Evolutionary conservation across 768 basidiomycete genomes (phyloP).

Genomic region (Polyporus arcularius): DNA sequence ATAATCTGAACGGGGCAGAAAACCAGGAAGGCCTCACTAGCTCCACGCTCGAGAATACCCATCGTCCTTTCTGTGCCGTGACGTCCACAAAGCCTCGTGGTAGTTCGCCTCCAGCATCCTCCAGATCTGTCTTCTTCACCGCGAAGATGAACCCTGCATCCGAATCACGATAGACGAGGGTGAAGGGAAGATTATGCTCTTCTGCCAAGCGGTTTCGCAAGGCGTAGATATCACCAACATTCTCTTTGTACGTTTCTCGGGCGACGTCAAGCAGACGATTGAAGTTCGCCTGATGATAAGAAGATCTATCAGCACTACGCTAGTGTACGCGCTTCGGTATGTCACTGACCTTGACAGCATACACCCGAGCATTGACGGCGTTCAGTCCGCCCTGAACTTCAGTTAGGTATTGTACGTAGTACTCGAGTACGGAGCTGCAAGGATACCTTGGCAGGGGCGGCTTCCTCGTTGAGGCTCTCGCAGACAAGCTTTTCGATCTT

Average conservation of each 20-base stretch:
- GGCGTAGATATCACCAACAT: slow-evolving; percentile 82
- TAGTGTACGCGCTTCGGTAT: no score
- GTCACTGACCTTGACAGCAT: slow-evolving; percentile 56
- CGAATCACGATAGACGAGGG: slow-evolving; percentile 67
- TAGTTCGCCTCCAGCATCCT: slow-evolving; percentile 42
- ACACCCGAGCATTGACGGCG: slow-evolving; percentile 79
- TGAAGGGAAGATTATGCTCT: slow-evolving; percentile 63
- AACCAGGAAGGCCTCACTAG: slow-evolving; percentile 49
- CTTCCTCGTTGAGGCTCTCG: slow-evolving; percentile 73
- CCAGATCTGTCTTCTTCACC: slow-evolving; percentile 67
- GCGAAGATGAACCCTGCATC: slow-evolving; percentile 65
- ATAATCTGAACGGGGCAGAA: neutral
- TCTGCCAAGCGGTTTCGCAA: slow-evolving; percentile 61
- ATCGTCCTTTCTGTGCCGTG: slow-evolving; percentile 64
- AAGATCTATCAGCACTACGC: neutral
- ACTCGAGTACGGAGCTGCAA: neutral
- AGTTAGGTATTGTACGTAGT: neutral
- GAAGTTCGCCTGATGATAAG: slow-evolving; percentile 57
- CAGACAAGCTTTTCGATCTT: slow-evolving; percentile 62
- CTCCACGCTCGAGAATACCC: slow-evolving; percentile 78
- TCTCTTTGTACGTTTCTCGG: slow-evolving; percentile 92
- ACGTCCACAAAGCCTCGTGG: slow-evolving; percentile 76
- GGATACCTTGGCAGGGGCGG: slow-evolving; percentile 56
- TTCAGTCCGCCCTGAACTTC: slow-evolving; percentile 58
- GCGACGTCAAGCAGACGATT: slow-evolving; percentile 92